phyloP scores from a whole-genome alignment of 1,139 yeast genomes.

The Yamadazyma sp. region DNA sequence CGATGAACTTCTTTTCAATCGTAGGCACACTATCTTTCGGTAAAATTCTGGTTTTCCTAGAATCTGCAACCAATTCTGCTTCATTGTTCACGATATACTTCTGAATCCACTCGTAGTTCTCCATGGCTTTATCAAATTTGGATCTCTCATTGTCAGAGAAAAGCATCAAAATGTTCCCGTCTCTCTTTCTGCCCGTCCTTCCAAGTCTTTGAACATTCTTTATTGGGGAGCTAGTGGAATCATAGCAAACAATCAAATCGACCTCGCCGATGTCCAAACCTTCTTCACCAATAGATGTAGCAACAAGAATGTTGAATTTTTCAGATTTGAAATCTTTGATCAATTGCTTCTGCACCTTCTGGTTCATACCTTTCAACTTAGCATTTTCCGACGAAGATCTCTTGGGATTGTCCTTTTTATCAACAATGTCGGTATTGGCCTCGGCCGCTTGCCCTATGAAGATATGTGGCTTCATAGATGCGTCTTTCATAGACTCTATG shows the following conservation, averaged over 20 bases:
- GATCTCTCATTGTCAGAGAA: conserved; percentile 76
- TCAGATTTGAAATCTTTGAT: conserved; percentile 75
- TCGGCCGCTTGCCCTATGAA: conserved; percentile 81
- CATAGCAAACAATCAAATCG: conserved; percentile 88
- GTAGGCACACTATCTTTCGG: conserved; percentile 58
- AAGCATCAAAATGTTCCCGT: conserved; percentile 78
- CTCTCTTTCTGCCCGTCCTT: conserved; percentile 93
- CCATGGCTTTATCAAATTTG: conserved; percentile 84
- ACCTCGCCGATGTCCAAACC: conserved; percentile 98
- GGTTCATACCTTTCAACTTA: conserved; percentile 64
- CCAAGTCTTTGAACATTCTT: conserved; percentile 96
- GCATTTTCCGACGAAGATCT: conserved; percentile 53
- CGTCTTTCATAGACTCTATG: conserved; percentile 38
- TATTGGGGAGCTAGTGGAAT: conserved; percentile 90
- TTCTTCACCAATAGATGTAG: conserved; percentile 98
- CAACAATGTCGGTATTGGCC: conserved; percentile 27
- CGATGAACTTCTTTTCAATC: conserved; percentile 57
- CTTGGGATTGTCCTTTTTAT: conserved; percentile 17
- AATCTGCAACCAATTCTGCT: conserved; percentile 36
- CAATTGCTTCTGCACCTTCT: conserved; percentile 68
- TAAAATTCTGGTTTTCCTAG: conserved; percentile 60
- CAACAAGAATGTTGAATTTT: conserved; percentile 74
- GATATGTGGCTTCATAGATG: conserved; percentile 67
- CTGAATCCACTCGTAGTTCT: conserved; percentile 79
- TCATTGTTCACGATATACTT: conserved; percentile 50